Evolutionary conservation across 2,329 filamentous ascomycete genomes (phyloP), one percentile per base, ranked within the genome.

Genomic region (Akanthomyces uredinophilus): DNA sequence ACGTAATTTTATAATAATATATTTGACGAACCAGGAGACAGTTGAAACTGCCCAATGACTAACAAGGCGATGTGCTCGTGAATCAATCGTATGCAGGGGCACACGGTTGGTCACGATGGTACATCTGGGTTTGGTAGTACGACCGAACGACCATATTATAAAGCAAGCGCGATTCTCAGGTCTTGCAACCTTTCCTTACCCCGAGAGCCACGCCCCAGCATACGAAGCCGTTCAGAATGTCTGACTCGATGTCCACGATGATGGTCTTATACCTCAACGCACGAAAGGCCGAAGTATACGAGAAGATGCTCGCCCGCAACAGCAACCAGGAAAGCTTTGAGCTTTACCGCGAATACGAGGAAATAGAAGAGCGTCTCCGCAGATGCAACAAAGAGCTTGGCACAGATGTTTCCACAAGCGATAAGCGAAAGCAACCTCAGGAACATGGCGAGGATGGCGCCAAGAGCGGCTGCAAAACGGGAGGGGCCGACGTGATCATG

Each of bases 1-100:
- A 39, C n/a, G n/a, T n/a, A n/a, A n/a, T n/a, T n/a, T n/a, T n/a
- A n/a, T 58, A 16, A 39, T 58, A 39, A 58, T 49, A 49, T 20
- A 39, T 27, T 14, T 58, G 47, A 20, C 39, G n/a, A 52, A 52
- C 22, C 24, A 18, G 3, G 16, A 13, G 8, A 11, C 4, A 49
- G 18, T 27, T 18, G 11, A 18, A 5, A 6, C 24, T 29, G 46
- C 3, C 1, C 46, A 13, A 44, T 39, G 37, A 4, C 4, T 39
- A 39, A 5, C 18, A 16, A 18, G 7, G 16, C 6, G 16, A 27
- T 29, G 37, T 49, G 22, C 46, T 49, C 46, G 20, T 29, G 22
- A 16, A 18, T 20, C 46, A 8, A 4, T 27, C 24, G 46, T 49
- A 29, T 29, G 4, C 11, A 47, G 13, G 1, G 44, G 22, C 13